Evolutionary conservation across 129 eudicot genomes (phyloP).

Genomic region (Mikania micrantha): DNA sequence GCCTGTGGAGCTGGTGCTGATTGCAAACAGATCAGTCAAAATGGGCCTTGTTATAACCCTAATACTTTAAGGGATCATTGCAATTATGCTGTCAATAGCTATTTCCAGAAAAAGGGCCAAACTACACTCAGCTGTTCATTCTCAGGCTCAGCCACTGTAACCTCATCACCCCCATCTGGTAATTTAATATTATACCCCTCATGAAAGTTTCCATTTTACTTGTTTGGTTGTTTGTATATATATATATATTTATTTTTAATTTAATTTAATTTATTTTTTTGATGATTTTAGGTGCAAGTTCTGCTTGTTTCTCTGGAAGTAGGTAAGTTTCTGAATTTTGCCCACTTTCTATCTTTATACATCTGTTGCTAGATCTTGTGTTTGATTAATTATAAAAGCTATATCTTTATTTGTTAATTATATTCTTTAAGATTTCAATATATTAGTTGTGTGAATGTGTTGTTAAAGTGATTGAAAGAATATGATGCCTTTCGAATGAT

Average conservation of each 20-base stretch:
- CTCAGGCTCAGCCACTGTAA: constrained; percentile 37
- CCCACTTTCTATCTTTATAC: background rate
- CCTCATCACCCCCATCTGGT: constrained; percentile 30
- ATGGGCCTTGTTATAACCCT: constrained; percentile 65
- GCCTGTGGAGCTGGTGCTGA: constrained; percentile 90
- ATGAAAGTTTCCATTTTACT: background rate
- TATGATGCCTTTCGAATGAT: constrained; percentile 23
- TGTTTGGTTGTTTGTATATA: background rate
- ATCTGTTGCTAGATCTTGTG: constrained; percentile 26
- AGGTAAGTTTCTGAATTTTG: constrained; percentile 30
- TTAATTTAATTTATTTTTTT: background rate
- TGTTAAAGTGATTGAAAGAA: constrained; percentile 12
- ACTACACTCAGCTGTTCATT: constrained; percentile 40
- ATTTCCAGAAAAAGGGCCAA: constrained; percentile 58
- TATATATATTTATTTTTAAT: background rate
- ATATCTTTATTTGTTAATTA: background rate
- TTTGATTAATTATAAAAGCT: background rate
- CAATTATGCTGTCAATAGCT: constrained; percentile 67
- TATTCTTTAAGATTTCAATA: background rate
- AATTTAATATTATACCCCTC: constrained; percentile 19
- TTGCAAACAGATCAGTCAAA: constrained; percentile 45
- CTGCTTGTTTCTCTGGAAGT: constrained; percentile 54
- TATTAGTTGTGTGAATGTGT: background rate
- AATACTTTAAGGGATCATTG: constrained; percentile 69
- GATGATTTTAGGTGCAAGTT: constrained; percentile 34